phyloP scores from a whole-genome alignment of 1,284 basidiomycete genomes.

The Ceratobasidium sp. region DNA sequence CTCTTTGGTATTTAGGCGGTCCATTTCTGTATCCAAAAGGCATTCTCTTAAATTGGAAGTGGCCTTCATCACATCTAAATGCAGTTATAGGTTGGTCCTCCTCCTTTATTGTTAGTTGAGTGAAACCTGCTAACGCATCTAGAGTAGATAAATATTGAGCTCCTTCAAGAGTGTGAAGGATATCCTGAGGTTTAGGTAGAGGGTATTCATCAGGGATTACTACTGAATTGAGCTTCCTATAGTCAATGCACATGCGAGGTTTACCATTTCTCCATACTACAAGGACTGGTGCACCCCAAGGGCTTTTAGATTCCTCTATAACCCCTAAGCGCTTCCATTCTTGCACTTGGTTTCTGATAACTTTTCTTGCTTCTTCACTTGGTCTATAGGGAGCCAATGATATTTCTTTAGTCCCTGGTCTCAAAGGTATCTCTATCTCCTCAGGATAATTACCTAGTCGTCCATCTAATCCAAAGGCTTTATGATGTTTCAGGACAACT shows the following conservation, averaged over 20 bases:
- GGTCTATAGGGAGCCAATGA: no score
- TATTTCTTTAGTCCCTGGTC: no score
- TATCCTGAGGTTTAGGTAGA: conserved; percentile 51
- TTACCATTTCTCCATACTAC: conserved; percentile 50
- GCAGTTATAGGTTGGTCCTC: conserved; percentile 51
- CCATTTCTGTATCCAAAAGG: conserved; percentile 56
- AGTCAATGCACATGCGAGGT: conserved; percentile 50
- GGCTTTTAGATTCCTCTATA: no score
- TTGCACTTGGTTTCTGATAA: no score
- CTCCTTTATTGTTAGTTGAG: conserved; percentile 50
- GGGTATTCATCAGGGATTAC: conserved; percentile 55
- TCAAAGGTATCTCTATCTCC: no score
- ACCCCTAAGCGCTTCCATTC: no score
- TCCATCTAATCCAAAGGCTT: no score
- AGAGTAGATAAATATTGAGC: conserved; percentile 50
- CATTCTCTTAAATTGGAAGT: conserved; percentile 55
- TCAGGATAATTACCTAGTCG: no score
- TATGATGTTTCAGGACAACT: no score
- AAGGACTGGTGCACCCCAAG: no score
- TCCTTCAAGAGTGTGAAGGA: conserved; percentile 51
- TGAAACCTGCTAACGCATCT: conserved; percentile 54
- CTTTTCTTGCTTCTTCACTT: no score
- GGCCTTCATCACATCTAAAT: conserved; percentile 53
- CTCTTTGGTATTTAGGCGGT: conserved; percentile 53
- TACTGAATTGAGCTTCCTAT: conserved; percentile 49